phyloP scores from a whole-genome alignment of 208 protist species.

The Leishmania turanica region DNA sequence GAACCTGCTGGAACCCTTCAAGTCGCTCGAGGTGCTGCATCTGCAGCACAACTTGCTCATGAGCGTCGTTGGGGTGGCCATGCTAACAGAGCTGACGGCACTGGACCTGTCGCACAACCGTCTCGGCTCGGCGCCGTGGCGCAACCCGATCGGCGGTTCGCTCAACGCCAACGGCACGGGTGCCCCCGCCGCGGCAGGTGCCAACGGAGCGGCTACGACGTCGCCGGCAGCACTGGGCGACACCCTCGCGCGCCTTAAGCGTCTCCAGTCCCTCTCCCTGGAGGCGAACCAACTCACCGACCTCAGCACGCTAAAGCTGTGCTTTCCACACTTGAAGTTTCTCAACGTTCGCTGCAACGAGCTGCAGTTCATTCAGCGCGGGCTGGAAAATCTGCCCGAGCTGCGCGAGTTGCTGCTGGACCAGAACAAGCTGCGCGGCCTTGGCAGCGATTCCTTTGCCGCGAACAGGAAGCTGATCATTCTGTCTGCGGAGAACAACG shows the following conservation, averaged over 20 bases:
- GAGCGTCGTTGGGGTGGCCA: constrained; percentile 52
- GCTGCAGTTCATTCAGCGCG: constrained; percentile 72
- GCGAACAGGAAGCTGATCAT: constrained; percentile 57
- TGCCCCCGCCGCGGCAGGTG: not conserved
- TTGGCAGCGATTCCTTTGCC: constrained; percentile 61
- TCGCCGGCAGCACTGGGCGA: constrained; percentile 38
- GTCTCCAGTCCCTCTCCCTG: constrained; percentile 84
- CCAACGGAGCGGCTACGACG: constrained; percentile 18
- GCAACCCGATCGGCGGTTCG: constrained; percentile 2
- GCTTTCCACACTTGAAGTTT: constrained; percentile 69
- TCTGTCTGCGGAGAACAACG: constrained; percentile 82
- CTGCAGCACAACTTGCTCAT: constrained; percentile 84
- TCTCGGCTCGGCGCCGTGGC: constrained; percentile 35
- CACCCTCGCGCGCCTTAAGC: constrained; percentile 42
- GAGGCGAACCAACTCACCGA: constrained; percentile 85
- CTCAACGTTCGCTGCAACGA: constrained; percentile 92
- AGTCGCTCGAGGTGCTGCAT: constrained; percentile 58
- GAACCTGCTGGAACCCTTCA: constrained; percentile 65
- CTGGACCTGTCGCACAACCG: constrained; percentile 88
- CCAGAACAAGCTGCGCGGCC: constrained; percentile 84
- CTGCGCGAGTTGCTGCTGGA: constrained; percentile 93
- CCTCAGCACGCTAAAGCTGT: constrained; percentile 49
- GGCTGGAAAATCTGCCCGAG: constrained; percentile 64
- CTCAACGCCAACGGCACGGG: constrained; percentile 1
- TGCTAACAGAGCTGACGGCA: constrained; percentile 57